These are phyloP conservation scores for Clavispora santaluciae DNA, from an alignment of 805 yeast genomes.

Conservation along the genomic window DNA sequence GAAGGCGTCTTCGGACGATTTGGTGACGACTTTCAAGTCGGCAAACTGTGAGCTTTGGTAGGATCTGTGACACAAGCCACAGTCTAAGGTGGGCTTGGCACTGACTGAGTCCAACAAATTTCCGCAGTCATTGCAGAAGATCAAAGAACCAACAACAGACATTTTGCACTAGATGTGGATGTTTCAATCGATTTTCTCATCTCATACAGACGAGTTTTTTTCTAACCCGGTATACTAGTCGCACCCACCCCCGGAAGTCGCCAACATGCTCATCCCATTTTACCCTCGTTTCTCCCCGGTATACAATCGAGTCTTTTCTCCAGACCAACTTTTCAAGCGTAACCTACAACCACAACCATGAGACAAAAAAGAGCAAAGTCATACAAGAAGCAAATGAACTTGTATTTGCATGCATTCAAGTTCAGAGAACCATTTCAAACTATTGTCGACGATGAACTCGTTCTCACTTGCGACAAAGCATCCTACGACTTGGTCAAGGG, in stretches of 20 bases:
- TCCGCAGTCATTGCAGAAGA: constrained; percentile 92
- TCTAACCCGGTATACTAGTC: constrained; percentile 2
- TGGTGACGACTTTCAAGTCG: constrained; percentile 79
- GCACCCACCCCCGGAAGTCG: constrained; percentile 3
- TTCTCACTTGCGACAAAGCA: constrained; percentile 58
- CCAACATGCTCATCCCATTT: neutral
- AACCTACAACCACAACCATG: constrained; percentile 42
- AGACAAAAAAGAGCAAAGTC: constrained; percentile 95
- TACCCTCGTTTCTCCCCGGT: neutral
- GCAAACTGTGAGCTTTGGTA: constrained; percentile 54
- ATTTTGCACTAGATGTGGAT: constrained; percentile 31
- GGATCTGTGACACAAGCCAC: constrained; percentile 45
- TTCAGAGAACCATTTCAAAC: constrained; percentile 94
- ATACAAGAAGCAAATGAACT: constrained; percentile 87
- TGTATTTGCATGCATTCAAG: constrained; percentile 78
- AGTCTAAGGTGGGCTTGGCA: constrained; percentile 45
- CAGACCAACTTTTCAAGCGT: neutral
- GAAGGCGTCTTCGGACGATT: constrained; percentile 88
- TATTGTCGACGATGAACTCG: constrained; percentile 75
- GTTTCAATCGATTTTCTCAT: neutral
- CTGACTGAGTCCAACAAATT: constrained; percentile 71
- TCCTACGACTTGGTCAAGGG: constrained; percentile 81
- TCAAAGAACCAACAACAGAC: constrained; percentile 95
- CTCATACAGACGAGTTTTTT: constrained; percentile 2
- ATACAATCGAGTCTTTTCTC: constrained; percentile 4